phyloP scores from a whole-genome alignment of 2,329 filamentous ascomycete genomes.

The Fusarium multiceps region DNA sequence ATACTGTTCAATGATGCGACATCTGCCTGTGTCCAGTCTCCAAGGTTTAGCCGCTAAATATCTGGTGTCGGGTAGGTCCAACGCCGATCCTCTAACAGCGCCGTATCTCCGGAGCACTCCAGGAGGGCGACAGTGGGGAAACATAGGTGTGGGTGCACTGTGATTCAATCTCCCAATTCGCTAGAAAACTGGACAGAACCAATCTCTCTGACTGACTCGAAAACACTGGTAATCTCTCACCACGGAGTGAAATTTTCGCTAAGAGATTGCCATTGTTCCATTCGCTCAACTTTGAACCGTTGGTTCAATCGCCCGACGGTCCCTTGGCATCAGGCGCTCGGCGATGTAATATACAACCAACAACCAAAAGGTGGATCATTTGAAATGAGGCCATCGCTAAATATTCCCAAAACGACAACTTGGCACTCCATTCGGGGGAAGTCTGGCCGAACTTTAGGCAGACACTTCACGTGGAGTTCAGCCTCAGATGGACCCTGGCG shows the following conservation, averaged over 20 bases:
- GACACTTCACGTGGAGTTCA: background rate
- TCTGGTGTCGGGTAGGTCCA: too few relatives aligned
- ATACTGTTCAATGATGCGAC: rapidly evolving
- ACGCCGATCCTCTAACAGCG: too few relatives aligned
- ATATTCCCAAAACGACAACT: background rate
- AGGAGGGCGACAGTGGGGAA: too few relatives aligned
- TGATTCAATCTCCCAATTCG: too few relatives aligned
- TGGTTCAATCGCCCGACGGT: background rate
- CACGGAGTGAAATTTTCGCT: too few relatives aligned
- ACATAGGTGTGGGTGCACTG: too few relatives aligned
- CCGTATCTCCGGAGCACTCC: too few relatives aligned
- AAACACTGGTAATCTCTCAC: too few relatives aligned
- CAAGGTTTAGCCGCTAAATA: too few relatives aligned
- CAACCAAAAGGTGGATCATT: background rate
- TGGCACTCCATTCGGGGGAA: background rate
- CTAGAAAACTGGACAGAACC: too few relatives aligned
- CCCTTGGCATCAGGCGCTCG: background rate
- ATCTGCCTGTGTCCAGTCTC: rapidly evolving
- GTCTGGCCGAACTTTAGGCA: background rate
- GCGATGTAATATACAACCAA: background rate
- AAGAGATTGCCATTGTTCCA: background rate
- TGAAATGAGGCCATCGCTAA: background rate
- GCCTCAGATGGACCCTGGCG: background rate
- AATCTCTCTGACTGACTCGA: too few relatives aligned
- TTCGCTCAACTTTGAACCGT: background rate